Base-by-base conservation (phyloP, 768 basidiomycete genomes). In the Dendrothele bispora region DNA sequence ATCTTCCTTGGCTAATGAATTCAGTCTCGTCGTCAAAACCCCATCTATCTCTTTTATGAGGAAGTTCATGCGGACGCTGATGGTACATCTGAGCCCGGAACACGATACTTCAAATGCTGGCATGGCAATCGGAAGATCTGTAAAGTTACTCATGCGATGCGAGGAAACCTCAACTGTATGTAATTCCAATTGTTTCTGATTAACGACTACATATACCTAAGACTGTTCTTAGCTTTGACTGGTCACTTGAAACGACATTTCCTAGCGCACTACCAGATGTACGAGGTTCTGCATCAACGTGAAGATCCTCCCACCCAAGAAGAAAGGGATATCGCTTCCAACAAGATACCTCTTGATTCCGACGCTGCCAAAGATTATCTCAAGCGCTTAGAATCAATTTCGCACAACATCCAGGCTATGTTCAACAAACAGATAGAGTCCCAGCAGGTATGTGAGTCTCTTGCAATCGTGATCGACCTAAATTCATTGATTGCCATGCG, bases 51-150 rank as follows among this genome's bases (percentile, higher is more conserved):
- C 25, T 55, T 43, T 36, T 62, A 48, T 27, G 53, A 60, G 46
- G n/a, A 30, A 4, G 42, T 53, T 17, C 21, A 34, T 3, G 6
- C 5, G 6, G 41, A 50, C 29, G 18, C 26, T 18, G 22, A 50
- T 22, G 56, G 54, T 0, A 43, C 26, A 1, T 11, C 39, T 7
- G n/a, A n/a, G n/a, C n/a, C n/a, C n/a, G n/a, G 22, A 17, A 22
- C 22, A 18, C 52, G 44, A 26, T 54, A 63, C 41, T 63, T 57
- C 44, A 48, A 54, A 32, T 65, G 59, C 43, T 46, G 20, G 18
- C 59, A 59, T 28, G 62, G 62, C 6, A 47, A 51, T 11, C 45
- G 41, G 7, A 51, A 53, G 36, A 55, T 49, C 4, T 48, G 55
- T 25, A 57, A 36, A 20, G 37, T 63, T 15, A 57, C 57, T 0